Evolutionary conservation across 2,329 filamentous ascomycete genomes (phyloP), one percentile per base, ranked within the genome.

Genomic region (Talaromyces funiculosus): DNA sequence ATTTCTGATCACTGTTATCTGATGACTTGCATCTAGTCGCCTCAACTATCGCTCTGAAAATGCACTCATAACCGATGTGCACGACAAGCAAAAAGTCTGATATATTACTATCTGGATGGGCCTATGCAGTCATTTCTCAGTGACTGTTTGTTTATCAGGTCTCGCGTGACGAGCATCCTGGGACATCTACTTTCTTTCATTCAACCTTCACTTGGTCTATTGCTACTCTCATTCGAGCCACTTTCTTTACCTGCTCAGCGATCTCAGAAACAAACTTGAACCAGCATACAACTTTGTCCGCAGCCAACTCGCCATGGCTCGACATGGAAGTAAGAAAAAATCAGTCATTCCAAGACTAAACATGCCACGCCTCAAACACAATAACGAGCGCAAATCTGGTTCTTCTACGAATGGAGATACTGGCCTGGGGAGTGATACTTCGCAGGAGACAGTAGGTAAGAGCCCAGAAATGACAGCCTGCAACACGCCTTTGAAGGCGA

Each of bases 331-430:
- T 43, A 22, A 9, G 4, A 51, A 18, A 33, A 40, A 18, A 24
- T 51, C 57, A 24, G 37, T 59, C 57, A 53, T 59, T 18, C 57
- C 57, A 53, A 38, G 57, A 33, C 57, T 59, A 5, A 22, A n/a
- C 29, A 31, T 38, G 16, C 53, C 57, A 14, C 45, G 33, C 26
- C 29, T 59, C n/a, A 59, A 53, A 40, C 57, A 45, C 12, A n/a
- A 40, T n/a, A 33, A 18, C 16, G 55, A 57, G 14, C 42, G 9
- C 31, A 57, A 57, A 49, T 24, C 18, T 29, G 31, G 4, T 10
- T 38, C 31, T 14, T 14, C 42, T 49, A n/a, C 24, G 20, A n/a
- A 14, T 16, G 43, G 29, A 10, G 33, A 9, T 16, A 24, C 37
- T 26, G 31, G 12, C 24, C 18, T 26, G 42, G 57, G 9, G 40